Percentiles rank a stretch among this genome's conserved stretches.
These are phyloP conservation scores for Oenanthe sinensis DNA, from an alignment of 129 eudicot genomes.

Conservation along the genomic window DNA sequence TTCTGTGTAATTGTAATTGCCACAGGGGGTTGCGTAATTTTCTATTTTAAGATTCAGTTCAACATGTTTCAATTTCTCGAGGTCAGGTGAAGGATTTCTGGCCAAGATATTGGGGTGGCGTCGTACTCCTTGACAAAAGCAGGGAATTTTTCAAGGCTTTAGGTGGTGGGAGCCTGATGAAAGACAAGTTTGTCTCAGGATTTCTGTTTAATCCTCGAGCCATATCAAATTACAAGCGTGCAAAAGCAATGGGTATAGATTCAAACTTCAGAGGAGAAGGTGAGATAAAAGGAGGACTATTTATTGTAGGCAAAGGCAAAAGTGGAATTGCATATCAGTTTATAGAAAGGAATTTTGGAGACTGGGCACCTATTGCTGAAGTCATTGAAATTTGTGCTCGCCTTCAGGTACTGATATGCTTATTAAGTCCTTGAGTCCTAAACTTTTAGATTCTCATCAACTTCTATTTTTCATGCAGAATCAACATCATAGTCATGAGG, in stretches of 20 bases:
- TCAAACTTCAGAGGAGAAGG: constrained; percentile 74
- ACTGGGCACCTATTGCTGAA: constrained; percentile 87
- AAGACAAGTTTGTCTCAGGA: constrained; percentile 81
- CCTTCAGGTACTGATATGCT: constrained; percentile 40
- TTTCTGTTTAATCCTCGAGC: constrained; percentile 75
- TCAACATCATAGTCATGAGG: constrained; percentile 25
- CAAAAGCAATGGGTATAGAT: constrained; percentile 57
- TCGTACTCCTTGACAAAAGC: constrained; percentile 56
- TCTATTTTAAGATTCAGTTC: not conserved
- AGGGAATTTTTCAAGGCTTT: constrained; percentile 71
- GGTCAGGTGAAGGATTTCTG: constrained; percentile 70
- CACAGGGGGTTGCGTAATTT: not conserved
- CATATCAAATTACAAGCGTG: constrained; percentile 66
- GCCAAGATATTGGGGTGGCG: constrained; percentile 92
- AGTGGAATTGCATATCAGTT: constrained; percentile 80
- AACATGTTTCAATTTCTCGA: constrained; percentile 2
- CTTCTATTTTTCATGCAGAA: constrained; percentile 30
- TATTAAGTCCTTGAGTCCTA: not conserved
- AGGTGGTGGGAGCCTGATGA: constrained; percentile 73
- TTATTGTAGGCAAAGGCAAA: constrained; percentile 65
- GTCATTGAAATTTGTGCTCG: constrained; percentile 51
- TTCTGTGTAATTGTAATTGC: no score
- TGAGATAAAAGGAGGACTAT: constrained; percentile 85
- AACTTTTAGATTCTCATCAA: constrained; percentile 7
- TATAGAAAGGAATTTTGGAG: constrained; percentile 74